These are phyloP conservation scores for Ophiocordyceps polyrhachis-furcata DNA, from an alignment of 2,329 filamentous ascomycete species.

Conservation along the genomic window DNA sequence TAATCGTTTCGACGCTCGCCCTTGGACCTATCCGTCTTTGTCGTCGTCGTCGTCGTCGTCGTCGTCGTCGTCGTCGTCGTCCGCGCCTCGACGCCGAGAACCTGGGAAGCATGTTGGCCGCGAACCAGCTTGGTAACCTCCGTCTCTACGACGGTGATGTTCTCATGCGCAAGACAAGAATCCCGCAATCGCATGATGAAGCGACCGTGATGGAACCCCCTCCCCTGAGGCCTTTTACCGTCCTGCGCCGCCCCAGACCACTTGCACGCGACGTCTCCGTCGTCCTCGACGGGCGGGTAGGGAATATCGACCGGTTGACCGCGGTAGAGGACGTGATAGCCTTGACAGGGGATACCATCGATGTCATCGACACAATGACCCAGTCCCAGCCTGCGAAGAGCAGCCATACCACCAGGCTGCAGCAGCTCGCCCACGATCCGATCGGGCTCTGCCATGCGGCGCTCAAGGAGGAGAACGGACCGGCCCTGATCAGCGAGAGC, in stretches of 20 bases:
- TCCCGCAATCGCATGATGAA: conserved; percentile 71
- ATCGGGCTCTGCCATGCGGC: conserved; percentile 78
- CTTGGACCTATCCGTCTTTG: conserved; percentile 33
- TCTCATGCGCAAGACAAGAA: conserved; percentile 54
- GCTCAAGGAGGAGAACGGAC: conserved; percentile 77
- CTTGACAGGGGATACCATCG: conserved; percentile 64
- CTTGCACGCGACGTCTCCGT: conserved; percentile 19
- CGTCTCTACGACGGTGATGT: conserved; percentile 82
- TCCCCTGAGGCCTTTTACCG: conserved; percentile 40
- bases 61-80: too few species aligned
- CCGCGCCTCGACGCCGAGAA: conserved; percentile 65
- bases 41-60: too few species aligned
- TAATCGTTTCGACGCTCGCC: conserved; percentile 43
- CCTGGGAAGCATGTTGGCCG: conserved; percentile 46
- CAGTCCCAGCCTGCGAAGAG: conserved; percentile 65
- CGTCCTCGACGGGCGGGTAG: conserved; percentile 48
- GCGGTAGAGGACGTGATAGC: conserved; percentile 78
- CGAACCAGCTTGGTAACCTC: conserved; percentile 62
- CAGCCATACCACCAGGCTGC: conserved; percentile 75
- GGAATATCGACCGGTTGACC: conserved; percentile 54
- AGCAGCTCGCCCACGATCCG: conserved; percentile 90
- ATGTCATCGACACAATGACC: conserved; percentile 72
- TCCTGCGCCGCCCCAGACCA: conserved; percentile 17
- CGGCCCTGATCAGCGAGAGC: conserved; percentile 77
- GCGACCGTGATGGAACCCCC: conserved; percentile 82